A percentile compares a stretch with the other conserved stretches of the same genome.
phyloP scores from a whole-genome alignment of 768 basidiomycete species.

The Mycena capillaripes region DNA sequence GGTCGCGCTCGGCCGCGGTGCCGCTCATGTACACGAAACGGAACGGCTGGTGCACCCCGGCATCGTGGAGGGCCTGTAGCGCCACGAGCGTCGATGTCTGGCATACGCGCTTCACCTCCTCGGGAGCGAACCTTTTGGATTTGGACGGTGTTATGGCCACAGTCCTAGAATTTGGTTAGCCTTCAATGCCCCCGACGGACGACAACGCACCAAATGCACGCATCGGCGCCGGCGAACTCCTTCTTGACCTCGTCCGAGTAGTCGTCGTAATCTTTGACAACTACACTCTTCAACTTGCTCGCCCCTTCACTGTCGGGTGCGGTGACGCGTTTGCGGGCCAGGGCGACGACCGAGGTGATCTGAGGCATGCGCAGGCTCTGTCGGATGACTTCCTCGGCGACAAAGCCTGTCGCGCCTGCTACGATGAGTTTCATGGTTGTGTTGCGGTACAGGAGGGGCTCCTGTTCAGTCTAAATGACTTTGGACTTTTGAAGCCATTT shows the following conservation, averaged over 20 bases:
- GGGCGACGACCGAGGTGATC: neutral
- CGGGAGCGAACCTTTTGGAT: neutral
- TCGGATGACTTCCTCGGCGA: neutral
- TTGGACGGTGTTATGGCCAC: neutral
- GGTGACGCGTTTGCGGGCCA: neutral
- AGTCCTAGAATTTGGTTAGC: neutral
- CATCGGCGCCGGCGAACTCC: neutral
- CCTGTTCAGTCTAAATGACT: too few species aligned
- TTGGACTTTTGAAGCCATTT: too few species aligned
- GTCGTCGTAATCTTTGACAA: neutral
- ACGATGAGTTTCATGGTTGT: slow-evolving; percentile 5
- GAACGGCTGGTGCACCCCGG: neutral
- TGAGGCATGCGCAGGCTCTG: neutral
- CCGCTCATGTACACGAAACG: slow-evolving; percentile 3
- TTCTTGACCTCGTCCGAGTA: neutral
- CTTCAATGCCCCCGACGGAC: too few species aligned
- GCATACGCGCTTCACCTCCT: neutral
- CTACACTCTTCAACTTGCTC: neutral
- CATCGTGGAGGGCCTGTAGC: neutral
- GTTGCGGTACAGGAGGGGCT: too few species aligned
- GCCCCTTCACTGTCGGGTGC: neutral
- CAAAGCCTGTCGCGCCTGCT: neutral
- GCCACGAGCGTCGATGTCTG: neutral
- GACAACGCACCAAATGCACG: neutral
- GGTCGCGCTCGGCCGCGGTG: neutral